Base-by-base conservation (phyloP, 768 basidiomycete species). In the Leccinum broughii region DNA sequence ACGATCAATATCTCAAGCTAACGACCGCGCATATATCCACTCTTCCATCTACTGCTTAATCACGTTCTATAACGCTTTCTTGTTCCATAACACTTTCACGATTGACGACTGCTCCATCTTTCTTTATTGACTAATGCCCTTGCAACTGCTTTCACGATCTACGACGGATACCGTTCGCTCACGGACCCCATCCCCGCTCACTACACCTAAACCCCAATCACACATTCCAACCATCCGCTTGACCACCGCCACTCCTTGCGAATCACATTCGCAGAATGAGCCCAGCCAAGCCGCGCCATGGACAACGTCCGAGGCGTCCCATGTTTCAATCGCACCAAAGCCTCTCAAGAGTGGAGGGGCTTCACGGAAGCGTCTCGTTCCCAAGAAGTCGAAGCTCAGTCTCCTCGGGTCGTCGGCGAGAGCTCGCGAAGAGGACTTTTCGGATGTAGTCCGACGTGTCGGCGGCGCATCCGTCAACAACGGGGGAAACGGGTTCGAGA, bases 341-440 rank as follows among this genome's bases (percentile, higher is more conserved):
- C 41, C 34, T n/a, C 26, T 60, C 15, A 41, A 60, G 4, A 62
- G 32, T 22, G 61, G 61, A 26, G 60, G 70, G 28, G 57, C 58
- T 7, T 64, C 78, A 1, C 76, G 77, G 34, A 81, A 77, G 58
- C 80, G 81, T 20, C 81, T 91, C 60, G 85, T 89, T 10, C 89
- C 87, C 15, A 91, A 89, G 76, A 90, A 89, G 68, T 86, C 85
- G 1, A 90, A 85, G 66, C 80, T 90, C 3, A 72, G 76, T 13
- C 73, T 84, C n/a, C 80, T 83, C 37, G 71, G 63, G 13, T 64
- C 68, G 14, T 70, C 60, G 30, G 65, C 64, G 55, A 76, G 72
- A 55, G 71, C 72, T 20, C 66, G 68, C 50, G 72, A 66, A 32
- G 72, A 74, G 52, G 88, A 89, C 66, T 75, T 89, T 49, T 85